These are phyloP conservation scores for Diversispora epigaea DNA, from an alignment of 192 early-diverging fungal species.

Conservation along the genomic window DNA sequence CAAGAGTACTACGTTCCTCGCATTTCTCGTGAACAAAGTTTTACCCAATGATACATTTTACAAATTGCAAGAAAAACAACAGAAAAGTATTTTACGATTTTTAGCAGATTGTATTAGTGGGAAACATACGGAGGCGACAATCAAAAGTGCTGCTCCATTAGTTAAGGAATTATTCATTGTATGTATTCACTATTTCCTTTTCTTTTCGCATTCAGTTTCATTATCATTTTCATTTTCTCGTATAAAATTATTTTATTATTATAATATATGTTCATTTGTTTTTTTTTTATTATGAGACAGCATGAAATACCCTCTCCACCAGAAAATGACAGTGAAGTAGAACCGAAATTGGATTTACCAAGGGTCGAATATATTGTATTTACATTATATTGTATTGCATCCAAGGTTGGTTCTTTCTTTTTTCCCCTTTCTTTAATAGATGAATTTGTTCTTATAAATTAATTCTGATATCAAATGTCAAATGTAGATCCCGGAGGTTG, in stretches of 20 bases:
- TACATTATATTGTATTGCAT: constrained; percentile 11
- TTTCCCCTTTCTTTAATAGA: background rate
- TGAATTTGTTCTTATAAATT: no score
- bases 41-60: constrained; percentile 21
- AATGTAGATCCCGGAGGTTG: background rate
- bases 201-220: background rate
- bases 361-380: constrained; percentile 26
- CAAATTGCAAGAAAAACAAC: constrained; percentile 18
- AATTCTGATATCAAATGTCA: background rate
- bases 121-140: background rate
- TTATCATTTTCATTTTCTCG: no score
- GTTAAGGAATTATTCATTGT: constrained; percentile 21
- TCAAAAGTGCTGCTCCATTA: constrained; percentile 22
- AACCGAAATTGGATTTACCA: constrained; percentile 19
- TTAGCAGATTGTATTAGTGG: constrained; percentile 10
- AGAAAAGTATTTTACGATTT: constrained; percentile 8
- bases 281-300: background rate
- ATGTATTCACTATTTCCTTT: background rate
- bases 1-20: constrained; percentile 23
- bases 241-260: no score
- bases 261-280: no score
- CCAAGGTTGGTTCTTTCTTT: constrained; percentile 4
- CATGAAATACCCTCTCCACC: constrained; percentile 7
- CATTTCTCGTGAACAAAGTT: constrained; percentile 18
- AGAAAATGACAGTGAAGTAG: background rate